phyloP scores from a whole-genome alignment of 352 stramenopile genomes.

The Phytophthora kernoviae region DNA sequence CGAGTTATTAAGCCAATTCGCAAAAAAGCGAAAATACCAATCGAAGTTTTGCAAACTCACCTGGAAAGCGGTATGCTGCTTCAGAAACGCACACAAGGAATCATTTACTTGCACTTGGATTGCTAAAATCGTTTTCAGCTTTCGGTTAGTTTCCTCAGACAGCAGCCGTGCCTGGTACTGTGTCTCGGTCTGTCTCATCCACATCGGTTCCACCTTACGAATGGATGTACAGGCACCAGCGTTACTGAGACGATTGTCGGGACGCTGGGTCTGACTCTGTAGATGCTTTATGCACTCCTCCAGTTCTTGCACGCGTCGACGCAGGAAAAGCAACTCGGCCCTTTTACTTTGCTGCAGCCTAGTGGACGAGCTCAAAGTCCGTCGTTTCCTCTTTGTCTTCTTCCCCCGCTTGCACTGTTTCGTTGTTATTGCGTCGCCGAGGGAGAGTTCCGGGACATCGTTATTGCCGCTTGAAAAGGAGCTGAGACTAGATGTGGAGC shows the following conservation, averaged over 20 bases:
- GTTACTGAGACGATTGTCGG: neutral
- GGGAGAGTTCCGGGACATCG: neutral
- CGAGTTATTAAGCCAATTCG: slow-evolving; percentile 2
- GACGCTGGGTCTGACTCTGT: neutral
- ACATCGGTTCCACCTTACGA: neutral
- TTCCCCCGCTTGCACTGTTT: neutral
- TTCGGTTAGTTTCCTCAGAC: slow-evolving; percentile 11
- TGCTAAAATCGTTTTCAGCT: slow-evolving; percentile 5
- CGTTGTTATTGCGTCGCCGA: neutral
- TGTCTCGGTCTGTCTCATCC: slow-evolving; percentile 4
- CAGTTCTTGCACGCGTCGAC: slow-evolving; percentile 12
- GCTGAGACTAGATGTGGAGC: neutral
- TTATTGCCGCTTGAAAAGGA: neutral
- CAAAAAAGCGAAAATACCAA: too few species aligned
- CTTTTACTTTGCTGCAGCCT: slow-evolving; percentile 23
- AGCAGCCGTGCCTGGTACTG: slow-evolving; percentile 7
- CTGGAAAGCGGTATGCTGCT: slow-evolving; percentile 2
- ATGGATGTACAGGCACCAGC: neutral
- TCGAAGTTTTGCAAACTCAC: too few species aligned
- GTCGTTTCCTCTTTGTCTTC: slow-evolving; percentile 14
- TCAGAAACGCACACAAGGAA: neutral
- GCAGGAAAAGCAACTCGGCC: slow-evolving; percentile 17
- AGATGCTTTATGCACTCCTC: slow-evolving; percentile 5
- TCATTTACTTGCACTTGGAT: slow-evolving; percentile 1
- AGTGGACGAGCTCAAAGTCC: slow-evolving; percentile 23